Conservation (phyloP, 495 filamentous ascomycete genomes). For the Penicillium lagena region DNA sequence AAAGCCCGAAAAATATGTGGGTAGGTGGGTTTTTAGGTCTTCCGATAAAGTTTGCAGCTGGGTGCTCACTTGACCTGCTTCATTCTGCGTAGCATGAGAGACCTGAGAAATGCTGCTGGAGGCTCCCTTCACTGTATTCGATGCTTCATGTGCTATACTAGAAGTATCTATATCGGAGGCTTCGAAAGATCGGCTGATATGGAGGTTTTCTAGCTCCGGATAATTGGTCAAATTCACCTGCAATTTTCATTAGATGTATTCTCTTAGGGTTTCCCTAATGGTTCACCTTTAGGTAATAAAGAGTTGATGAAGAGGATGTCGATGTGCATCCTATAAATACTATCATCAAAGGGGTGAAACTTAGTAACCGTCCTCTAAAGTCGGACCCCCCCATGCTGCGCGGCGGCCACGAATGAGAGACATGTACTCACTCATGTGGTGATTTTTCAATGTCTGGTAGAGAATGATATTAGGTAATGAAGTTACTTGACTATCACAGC, state of each 20-base stretch:
- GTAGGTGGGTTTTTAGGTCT: background rate
- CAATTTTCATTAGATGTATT: background rate
- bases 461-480: too few species aligned
- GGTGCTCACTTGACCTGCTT: background rate
- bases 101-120: too few species aligned
- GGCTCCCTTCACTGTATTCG: background rate
- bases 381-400: too few species aligned
- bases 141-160: background rate
- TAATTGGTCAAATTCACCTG: constrained; percentile 1
- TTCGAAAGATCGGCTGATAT: background rate
- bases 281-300: constrained; percentile 2
- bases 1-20: background rate
- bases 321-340: constrained; percentile 2
- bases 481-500: too few species aligned
- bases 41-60: background rate
- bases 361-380: too few species aligned
- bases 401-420: too few species aligned
- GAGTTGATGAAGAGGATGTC: background rate
- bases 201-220: background rate
- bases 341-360: too few species aligned
- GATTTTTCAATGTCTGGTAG: too few species aligned
- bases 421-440: too few species aligned
- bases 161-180: background rate
- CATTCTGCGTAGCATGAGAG: background rate
- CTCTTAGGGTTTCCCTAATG: background rate